Evolutionary conservation across 1,139 yeast species (phyloP).

Genomic region (Hansenula anomala): DNA sequence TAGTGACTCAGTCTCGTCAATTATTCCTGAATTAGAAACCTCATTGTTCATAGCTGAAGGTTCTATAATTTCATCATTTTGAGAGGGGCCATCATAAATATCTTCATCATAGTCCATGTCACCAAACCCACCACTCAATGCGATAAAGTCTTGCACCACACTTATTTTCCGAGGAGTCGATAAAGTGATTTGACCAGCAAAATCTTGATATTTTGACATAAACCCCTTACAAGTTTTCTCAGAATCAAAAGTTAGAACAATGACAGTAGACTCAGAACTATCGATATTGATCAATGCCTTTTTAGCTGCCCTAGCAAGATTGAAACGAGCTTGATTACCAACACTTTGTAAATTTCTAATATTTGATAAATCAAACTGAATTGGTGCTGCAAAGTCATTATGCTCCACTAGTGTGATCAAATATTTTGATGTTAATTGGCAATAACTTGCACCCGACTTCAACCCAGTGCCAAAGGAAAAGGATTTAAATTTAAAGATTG

Average conservation of each 20-base stretch:
- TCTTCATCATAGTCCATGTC: constrained; percentile 12
- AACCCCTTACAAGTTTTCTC: constrained; percentile 14
- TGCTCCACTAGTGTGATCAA: constrained; percentile 10
- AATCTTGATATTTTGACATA: constrained; percentile 15
- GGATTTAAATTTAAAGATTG: constrained; percentile 6
- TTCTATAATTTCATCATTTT: constrained; percentile 2
- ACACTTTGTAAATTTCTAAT: constrained; percentile 5
- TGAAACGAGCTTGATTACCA: constrained; percentile 5
- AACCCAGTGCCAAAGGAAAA: constrained; percentile 7
- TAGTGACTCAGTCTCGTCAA: constrained; percentile 12
- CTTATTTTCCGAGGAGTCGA: constrained; percentile 19
- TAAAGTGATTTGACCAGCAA: constrained; percentile 5
- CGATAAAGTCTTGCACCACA: constrained; percentile 26
- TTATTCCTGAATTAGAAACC: not conserved
- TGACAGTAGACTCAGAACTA: not conserved
- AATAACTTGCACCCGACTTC: constrained; percentile 7
- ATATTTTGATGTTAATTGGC: constrained; percentile 11
- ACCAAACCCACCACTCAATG: constrained; percentile 16
- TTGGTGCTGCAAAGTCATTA: constrained; percentile 15
- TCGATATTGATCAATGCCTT: constrained; percentile 10
- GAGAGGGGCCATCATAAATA: constrained; percentile 2
- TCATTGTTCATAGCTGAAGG: constrained; percentile 2
- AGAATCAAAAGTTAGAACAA: constrained; percentile 12
- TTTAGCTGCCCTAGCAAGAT: constrained; percentile 5
- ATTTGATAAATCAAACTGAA: constrained; percentile 11